Evolutionary conservation across 1,139 yeast genomes (phyloP).

Genomic region (Blastobotrys apis): DNA sequence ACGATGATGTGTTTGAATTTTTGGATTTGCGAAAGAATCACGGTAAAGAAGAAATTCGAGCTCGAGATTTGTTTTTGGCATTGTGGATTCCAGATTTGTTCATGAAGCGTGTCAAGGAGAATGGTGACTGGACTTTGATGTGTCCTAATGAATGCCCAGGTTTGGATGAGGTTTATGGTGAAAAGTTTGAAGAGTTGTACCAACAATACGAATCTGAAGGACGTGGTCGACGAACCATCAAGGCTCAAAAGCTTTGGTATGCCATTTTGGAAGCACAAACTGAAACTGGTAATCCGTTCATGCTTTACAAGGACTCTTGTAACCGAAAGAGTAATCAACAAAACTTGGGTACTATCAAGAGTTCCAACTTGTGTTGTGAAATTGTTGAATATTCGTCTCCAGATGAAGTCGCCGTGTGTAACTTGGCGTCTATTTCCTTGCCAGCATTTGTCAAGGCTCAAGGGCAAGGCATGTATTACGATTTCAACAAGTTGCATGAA

Average conservation of each 20-base stretch:
- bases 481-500: conserved; percentile 65
- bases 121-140: conserved; percentile 79
- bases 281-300: conserved; percentile 90
- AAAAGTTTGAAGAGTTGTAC: conserved; percentile 69
- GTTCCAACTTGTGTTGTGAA: conserved; percentile 87
- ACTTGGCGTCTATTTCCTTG: conserved; percentile 79
- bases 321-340: conserved; percentile 79
- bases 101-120: conserved; percentile 79
- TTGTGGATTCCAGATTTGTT: conserved; percentile 87
- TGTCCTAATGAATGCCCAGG: conserved; percentile 90
- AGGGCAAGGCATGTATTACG: conserved; percentile 51
- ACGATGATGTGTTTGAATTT: conserved; percentile 78
- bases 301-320: conserved; percentile 87
- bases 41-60: conserved; percentile 87
- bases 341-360: conserved; percentile 81
- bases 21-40: conserved; percentile 83
- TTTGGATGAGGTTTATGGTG: conserved; percentile 73
- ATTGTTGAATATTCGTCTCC: conserved; percentile 85
- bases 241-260: conserved; percentile 87
- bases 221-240: conserved; percentile 64
- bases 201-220: conserved; percentile 68
- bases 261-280: conserved; percentile 84
- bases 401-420: conserved; percentile 88
- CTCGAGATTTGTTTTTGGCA: conserved; percentile 87
- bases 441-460: conserved; percentile 59